Percentiles rank a stretch among this genome's conserved stretches.
Conservation (phyloP, 441 rosid species). For the Sinapis alba region DNA sequence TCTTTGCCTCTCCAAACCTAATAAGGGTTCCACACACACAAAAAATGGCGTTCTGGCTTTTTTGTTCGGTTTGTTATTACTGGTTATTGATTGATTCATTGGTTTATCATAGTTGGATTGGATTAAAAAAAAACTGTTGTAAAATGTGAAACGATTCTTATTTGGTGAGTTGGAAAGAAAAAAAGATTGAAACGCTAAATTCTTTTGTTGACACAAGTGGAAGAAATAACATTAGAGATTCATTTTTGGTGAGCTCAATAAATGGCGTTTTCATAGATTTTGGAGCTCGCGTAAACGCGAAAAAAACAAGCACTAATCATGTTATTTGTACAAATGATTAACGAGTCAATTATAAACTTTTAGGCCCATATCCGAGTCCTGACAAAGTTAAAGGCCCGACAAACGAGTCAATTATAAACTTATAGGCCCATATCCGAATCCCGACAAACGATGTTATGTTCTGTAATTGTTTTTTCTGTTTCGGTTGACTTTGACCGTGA, state of each 20-base stretch:
- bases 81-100: background rate
- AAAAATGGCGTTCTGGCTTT: background rate
- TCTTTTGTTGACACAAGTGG: background rate
- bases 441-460: background rate
- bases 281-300: too few species aligned
- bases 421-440: background rate
- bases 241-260: background rate
- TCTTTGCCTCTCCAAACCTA: constrained; percentile 24
- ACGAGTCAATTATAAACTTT: too few species aligned
- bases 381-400: too few species aligned
- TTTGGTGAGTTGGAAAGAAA: too few species aligned
- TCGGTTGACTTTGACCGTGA: constrained; percentile 5
- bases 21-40: background rate
- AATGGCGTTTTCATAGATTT: background rate
- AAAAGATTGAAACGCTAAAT: too few species aligned
- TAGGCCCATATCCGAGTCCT: too few species aligned
- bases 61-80: background rate
- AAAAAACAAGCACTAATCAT: too few species aligned
- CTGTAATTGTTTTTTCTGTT: background rate
- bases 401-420: too few species aligned
- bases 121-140: background rate
- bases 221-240: background rate
- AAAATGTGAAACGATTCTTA: background rate
- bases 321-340: too few species aligned
- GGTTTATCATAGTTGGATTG: background rate